Conservation (phyloP, 495 filamentous ascomycete species). For the Rostrohypoxylon terebratum region DNA sequence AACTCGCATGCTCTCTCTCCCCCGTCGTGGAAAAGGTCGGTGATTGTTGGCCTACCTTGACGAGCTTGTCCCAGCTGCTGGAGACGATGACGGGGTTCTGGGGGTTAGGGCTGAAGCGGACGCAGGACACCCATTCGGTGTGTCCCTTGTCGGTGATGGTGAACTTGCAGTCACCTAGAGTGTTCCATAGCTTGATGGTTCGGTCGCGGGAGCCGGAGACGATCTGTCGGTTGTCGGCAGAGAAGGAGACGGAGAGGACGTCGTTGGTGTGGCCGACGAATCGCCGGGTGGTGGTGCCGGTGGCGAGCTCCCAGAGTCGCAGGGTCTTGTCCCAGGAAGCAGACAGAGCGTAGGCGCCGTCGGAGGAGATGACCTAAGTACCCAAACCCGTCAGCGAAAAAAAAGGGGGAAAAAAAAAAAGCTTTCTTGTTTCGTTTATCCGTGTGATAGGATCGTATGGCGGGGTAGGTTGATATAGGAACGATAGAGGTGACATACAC, state of each 20-base stretch:
- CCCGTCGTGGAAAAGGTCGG: not conserved
- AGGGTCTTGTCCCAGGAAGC: slow-evolving; percentile 99
- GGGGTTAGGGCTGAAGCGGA: slow-evolving; percentile 99
- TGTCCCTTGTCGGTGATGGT: slow-evolving; percentile 99
- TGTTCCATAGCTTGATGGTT: slow-evolving; percentile 99
- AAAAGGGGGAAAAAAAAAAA: slow-evolving; percentile 49
- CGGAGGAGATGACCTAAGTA: slow-evolving; percentile 95
- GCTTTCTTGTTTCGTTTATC: slow-evolving; percentile 29
- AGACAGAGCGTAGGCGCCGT: slow-evolving; percentile 99
- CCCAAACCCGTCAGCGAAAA: slow-evolving; percentile 57
- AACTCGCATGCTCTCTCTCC: slow-evolving; percentile 1
- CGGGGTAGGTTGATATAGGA: not conserved
- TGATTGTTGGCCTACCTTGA: slow-evolving; percentile 81
- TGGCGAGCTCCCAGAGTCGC: slow-evolving; percentile 98
- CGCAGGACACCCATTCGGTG: slow-evolving; percentile 99
- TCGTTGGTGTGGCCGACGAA: slow-evolving; percentile 99
- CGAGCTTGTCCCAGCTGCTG: slow-evolving; percentile 99
- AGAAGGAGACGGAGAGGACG: slow-evolving; percentile 99
- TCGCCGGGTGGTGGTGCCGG: slow-evolving; percentile 93
- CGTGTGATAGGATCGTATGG: not conserved
- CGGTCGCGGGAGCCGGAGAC: slow-evolving; percentile 98
- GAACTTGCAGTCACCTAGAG: slow-evolving; percentile 99
- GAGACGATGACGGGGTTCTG: slow-evolving; percentile 99
- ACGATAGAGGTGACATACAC: slow-evolving; percentile 72
- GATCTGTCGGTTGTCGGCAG: slow-evolving; percentile 99